Evolutionary conservation across 805 yeast species (phyloP).

Genomic region (Kodamaea lidongshanica): DNA sequence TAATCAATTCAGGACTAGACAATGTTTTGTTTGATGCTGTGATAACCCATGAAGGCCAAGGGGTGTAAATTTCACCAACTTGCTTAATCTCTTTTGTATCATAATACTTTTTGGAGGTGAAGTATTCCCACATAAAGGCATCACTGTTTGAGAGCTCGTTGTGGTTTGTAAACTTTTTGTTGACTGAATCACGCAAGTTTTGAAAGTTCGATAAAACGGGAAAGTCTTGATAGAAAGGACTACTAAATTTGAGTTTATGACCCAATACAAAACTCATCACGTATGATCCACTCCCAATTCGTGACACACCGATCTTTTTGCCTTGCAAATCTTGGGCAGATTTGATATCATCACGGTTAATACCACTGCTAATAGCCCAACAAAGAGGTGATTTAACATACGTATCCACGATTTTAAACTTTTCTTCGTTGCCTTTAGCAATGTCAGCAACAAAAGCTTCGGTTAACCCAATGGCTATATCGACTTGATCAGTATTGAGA

Average conservation of each 20-base stretch:
- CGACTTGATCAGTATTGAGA: conserved; percentile 56
- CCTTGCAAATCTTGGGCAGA: conserved; percentile 51
- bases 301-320: conserved; percentile 65
- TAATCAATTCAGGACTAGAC: conserved; percentile 15
- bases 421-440: conserved; percentile 50
- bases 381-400: conserved; percentile 82
- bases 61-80: conserved; percentile 86
- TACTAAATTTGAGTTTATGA: conserved; percentile 47
- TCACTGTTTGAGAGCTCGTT: conserved; percentile 40
- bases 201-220: conserved; percentile 61
- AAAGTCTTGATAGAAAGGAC: conserved; percentile 47
- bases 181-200: conserved; percentile 76
- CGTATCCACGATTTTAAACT: conserved; percentile 67
- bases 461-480: conserved; percentile 81
- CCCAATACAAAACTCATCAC: conserved; percentile 87
- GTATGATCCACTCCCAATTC: conserved; percentile 88
- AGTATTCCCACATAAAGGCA: conserved; percentile 95
- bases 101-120: conserved; percentile 81
- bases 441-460: conserved; percentile 86
- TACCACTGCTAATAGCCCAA: conserved; percentile 87
- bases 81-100: conserved; percentile 73
- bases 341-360: conserved; percentile 48
- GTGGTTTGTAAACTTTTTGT: conserved; percentile 28
- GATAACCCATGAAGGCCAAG: conserved; percentile 95
- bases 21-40: conserved; percentile 42